phyloP scores from a whole-genome alignment of 768 basidiomycete species.

The Hirschioporus abietinus region DNA sequence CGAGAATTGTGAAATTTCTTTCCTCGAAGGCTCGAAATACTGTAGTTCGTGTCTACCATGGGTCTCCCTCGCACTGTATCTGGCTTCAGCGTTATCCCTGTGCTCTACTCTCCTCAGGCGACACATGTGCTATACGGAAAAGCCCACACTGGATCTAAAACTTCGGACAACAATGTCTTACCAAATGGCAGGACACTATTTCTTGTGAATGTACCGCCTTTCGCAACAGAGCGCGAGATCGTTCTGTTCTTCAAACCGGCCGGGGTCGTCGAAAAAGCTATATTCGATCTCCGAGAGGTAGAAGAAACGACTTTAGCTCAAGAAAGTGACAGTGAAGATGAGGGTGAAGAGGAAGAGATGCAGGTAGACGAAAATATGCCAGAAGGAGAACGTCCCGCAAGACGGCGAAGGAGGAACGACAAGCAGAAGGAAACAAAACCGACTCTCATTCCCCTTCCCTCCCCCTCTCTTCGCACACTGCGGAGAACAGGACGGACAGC shows the following conservation, averaged over 20 bases:
- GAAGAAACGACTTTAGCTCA: conserved; percentile 19
- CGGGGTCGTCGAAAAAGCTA: conserved; percentile 72
- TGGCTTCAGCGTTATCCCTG: conserved; percentile 33
- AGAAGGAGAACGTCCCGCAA: conserved; percentile 22
- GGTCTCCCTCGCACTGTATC: conserved; percentile 20
- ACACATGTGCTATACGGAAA: conserved; percentile 78
- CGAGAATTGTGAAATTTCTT: too few relatives aligned
- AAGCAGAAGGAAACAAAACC: conserved; percentile 30
- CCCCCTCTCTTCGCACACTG: conserved; percentile 44
- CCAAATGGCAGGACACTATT: conserved; percentile 74
- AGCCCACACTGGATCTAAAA: conserved; percentile 38
- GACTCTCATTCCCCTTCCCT: conserved; percentile 57
- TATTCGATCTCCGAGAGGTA: conserved; percentile 49
- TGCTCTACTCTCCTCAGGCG: conserved; percentile 32
- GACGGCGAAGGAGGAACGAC: conserved; percentile 25
- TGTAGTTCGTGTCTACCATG: neutral
- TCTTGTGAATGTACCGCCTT: conserved; percentile 83
- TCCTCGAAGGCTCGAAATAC: too few relatives aligned
- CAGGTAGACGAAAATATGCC: conserved; percentile 31
- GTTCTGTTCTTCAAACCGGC: conserved; percentile 68
- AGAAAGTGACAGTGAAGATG: conserved; percentile 25
- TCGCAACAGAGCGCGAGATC: conserved; percentile 79
- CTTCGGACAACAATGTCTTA: conserved; percentile 18
- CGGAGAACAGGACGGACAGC: conserved; percentile 62
- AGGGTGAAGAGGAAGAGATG: conserved; percentile 38